Conservation (phyloP, 495 filamentous ascomycete genomes). For the Penicillium bovifimosum region DNA sequence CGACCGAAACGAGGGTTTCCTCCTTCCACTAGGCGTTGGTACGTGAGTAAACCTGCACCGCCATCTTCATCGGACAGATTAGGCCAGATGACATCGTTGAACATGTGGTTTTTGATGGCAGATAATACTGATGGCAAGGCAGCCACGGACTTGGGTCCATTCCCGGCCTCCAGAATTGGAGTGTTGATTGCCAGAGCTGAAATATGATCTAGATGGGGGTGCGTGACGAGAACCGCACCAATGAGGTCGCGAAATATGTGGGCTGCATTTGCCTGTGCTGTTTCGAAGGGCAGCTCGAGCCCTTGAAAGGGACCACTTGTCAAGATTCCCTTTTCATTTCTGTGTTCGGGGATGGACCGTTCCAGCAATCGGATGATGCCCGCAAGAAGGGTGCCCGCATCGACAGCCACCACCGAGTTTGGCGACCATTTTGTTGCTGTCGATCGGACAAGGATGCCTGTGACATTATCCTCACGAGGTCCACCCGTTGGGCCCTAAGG, state of each 20-base stretch:
- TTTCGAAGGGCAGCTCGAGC: conserved; percentile 55
- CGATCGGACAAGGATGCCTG: conserved; percentile 82
- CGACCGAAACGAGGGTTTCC: conserved; percentile 74
- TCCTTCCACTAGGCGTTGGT: conserved; percentile 81
- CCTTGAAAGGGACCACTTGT: conserved; percentile 67
- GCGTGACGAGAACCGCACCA: conserved; percentile 84
- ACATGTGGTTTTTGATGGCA: conserved; percentile 87
- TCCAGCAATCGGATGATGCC: conserved; percentile 72
- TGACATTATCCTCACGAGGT: conserved; percentile 82
- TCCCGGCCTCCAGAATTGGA: conserved; percentile 67
- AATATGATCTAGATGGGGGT: conserved; percentile 91
- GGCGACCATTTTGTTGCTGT: conserved; percentile 69
- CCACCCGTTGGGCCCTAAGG: conserved; percentile 88
- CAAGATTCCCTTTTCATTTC: conserved; percentile 18
- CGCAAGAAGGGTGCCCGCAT: conserved; percentile 84
- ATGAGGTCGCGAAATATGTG: conserved; percentile 73
- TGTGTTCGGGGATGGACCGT: conserved; percentile 39
- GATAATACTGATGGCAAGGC: conserved; percentile 79
- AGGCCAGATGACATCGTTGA: conserved; percentile 97
- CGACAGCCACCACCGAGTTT: conserved; percentile 79
- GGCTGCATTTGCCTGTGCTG: conserved; percentile 68
- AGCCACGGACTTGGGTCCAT: conserved; percentile 73
- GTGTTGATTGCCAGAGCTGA: conserved; percentile 90
- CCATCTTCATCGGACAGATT: conserved; percentile 95
- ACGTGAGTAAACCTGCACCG: conserved; percentile 86